Conservation (phyloP, 2,329 filamentous ascomycete species). For the Fusarium piperis region DNA sequence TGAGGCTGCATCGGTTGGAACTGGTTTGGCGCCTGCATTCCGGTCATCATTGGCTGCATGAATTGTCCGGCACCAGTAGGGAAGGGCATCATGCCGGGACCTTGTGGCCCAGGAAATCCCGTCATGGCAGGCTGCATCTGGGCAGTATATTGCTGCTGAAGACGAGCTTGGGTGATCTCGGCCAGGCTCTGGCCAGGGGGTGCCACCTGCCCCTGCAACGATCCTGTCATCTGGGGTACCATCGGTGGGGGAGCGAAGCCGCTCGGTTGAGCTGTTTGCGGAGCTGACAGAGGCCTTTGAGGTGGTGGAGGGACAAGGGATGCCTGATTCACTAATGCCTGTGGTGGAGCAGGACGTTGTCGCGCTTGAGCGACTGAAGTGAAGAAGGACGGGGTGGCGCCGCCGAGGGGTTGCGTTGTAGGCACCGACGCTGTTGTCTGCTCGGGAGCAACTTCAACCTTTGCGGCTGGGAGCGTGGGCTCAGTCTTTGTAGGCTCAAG, state of each 20-base stretch:
- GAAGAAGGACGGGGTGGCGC: slow-evolving; percentile 70
- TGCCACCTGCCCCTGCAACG: slow-evolving; percentile 68
- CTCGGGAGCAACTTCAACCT: slow-evolving; percentile 13
- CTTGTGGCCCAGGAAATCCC: slow-evolving; percentile 47
- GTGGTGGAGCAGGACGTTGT: slow-evolving; percentile 47
- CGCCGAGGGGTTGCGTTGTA: slow-evolving; percentile 57
- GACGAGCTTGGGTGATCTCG: slow-evolving; percentile 73
- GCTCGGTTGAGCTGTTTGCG: slow-evolving; percentile 80
- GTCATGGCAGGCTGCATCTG: slow-evolving; percentile 55
- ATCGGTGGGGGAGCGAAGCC: slow-evolving; percentile 78
- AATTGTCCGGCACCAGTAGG: slow-evolving; percentile 48
- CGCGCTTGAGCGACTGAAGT: slow-evolving; percentile 56
- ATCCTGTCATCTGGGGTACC: slow-evolving; percentile 86
- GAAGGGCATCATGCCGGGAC: slow-evolving; percentile 52
- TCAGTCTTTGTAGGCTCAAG: slow-evolving; percentile 60
- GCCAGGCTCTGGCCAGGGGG: slow-evolving; percentile 80
- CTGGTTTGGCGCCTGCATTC: slow-evolving; percentile 51
- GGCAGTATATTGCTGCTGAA: slow-evolving; percentile 69
- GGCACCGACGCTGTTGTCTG: slow-evolving; percentile 47
- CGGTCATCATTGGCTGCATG: slow-evolving; percentile 63
- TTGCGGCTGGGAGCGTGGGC: slow-evolving; percentile 43
- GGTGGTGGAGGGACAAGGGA: slow-evolving; percentile 81
- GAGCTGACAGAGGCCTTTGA: slow-evolving; percentile 84
- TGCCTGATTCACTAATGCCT: slow-evolving; percentile 61
- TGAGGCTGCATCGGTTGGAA: slow-evolving; percentile 67